Conservation (phyloP, 345 rosid species). For the Melaleuca alternifolia region DNA sequence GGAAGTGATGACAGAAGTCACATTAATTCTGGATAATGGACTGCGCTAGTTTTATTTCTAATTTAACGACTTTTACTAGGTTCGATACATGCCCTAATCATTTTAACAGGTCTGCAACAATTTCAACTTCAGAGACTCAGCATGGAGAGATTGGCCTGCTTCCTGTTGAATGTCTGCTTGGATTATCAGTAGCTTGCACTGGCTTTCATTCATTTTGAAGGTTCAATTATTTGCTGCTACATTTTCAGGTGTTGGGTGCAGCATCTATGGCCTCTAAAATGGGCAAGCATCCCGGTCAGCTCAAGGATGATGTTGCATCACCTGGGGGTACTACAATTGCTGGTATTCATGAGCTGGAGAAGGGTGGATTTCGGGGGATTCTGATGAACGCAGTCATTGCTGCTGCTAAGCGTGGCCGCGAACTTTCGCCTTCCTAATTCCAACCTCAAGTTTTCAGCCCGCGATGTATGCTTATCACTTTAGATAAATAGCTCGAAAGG, state of each 20-base stretch:
- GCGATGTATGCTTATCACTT: not conserved
- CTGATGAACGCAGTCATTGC: conserved; percentile 90
- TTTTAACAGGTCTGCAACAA: not conserved
- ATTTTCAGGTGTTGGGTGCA: conserved; percentile 76
- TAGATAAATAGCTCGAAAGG: not conserved
- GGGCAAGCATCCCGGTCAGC: conserved; percentile 85
- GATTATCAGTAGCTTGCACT: not conserved
- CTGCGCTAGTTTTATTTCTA: not conserved
- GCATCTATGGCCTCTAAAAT: conserved; percentile 67
- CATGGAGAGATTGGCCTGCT: not conserved
- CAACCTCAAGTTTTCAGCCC: not conserved
- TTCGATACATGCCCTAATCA: not conserved
- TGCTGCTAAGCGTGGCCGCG: conserved; percentile 65
- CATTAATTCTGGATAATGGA: not conserved
- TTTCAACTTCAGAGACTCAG: not conserved
- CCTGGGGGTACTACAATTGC: conserved; percentile 92
- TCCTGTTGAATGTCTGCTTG: not conserved
- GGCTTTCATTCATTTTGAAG: not conserved
- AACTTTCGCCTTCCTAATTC: conserved; percentile 45
- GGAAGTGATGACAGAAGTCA: not conserved
- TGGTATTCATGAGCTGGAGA: conserved; percentile 85
- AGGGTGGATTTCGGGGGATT: conserved; percentile 66
- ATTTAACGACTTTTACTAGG: not conserved
- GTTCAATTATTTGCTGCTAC: not conserved
- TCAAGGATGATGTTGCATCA: conserved; percentile 88